Conservation (phyloP, 352 stramenopile species). For the Pythium folliculosum region DNA sequence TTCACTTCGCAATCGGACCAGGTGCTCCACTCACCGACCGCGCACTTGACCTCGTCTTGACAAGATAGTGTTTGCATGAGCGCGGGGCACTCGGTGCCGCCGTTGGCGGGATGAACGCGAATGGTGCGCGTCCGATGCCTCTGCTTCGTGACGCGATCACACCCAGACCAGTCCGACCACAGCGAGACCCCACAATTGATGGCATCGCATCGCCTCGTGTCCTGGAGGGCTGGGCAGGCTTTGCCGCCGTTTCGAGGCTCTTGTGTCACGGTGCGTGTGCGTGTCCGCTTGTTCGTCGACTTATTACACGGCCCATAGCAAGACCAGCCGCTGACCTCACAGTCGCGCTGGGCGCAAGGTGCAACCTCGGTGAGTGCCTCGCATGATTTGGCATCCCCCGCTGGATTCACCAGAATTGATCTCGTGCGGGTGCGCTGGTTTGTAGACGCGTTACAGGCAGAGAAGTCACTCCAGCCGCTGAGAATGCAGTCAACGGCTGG, state of each 20-base stretch:
- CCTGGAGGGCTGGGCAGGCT: constrained; percentile 46
- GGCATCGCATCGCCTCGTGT: constrained; percentile 39
- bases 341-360: constrained; percentile 44
- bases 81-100: constrained; percentile 42
- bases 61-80: constrained; percentile 51
- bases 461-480: constrained; percentile 45
- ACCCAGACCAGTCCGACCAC: constrained; percentile 53
- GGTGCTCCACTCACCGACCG: constrained; percentile 45
- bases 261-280: constrained; percentile 36
- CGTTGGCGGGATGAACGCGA: constrained; percentile 35
- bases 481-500: constrained; percentile 52
- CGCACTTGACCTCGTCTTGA: constrained; percentile 44
- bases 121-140: constrained; percentile 46
- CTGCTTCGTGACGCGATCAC: constrained; percentile 32
- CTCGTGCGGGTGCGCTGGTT: constrained; percentile 37
- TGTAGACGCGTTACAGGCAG: constrained; percentile 34
- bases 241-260: constrained; percentile 39
- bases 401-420: constrained; percentile 38
- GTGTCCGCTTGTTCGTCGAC: constrained; percentile 37
- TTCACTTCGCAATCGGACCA: constrained; percentile 50
- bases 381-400: constrained; percentile 43
- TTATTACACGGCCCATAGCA: constrained; percentile 43
- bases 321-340: constrained; percentile 55
- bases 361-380: constrained; percentile 37
- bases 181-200: constrained; percentile 56